Percentiles rank a stretch among this genome's conserved stretches.
Evolutionary conservation across 495 filamentous ascomycete species (phyloP).

Genomic region (Apodospora peruviana): DNA sequence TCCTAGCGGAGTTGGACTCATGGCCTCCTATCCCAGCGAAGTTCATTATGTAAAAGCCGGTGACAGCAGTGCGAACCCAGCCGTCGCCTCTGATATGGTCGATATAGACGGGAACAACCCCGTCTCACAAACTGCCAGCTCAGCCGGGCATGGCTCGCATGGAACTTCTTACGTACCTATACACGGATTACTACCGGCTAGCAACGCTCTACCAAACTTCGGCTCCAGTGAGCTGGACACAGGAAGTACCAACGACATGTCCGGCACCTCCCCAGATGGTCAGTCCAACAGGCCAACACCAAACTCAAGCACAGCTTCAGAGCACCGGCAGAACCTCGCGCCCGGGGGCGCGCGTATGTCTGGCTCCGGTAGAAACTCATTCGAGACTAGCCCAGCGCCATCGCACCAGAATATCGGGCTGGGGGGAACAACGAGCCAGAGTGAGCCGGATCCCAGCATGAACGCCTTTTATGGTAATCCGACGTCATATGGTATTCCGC

Average conservation of each 20-base stretch:
- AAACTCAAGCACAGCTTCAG: slow-evolving; percentile 45
- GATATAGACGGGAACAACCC: slow-evolving; percentile 21
- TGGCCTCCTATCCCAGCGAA: no score
- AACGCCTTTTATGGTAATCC: slow-evolving; percentile 31
- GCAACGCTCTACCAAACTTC: slow-evolving; percentile 16
- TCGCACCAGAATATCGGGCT: slow-evolving; percentile 29
- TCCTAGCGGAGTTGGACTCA: neutral
- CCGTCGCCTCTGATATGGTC: slow-evolving; percentile 20
- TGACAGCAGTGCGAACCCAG: slow-evolving; percentile 26
- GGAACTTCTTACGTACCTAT: slow-evolving; percentile 25
- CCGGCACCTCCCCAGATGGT: slow-evolving; percentile 29
- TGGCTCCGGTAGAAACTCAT: slow-evolving; percentile 35
- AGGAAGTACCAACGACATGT: slow-evolving; percentile 30
- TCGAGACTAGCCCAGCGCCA: slow-evolving; percentile 38
- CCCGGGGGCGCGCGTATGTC: slow-evolving; percentile 6
- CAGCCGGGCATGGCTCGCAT: no score
- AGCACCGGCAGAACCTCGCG: slow-evolving; percentile 26
- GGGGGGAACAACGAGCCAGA: slow-evolving; percentile 20
- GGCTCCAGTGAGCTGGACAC: slow-evolving; percentile 14
- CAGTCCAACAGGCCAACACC: slow-evolving; percentile 45
- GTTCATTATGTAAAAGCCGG: slow-evolving; percentile 11
- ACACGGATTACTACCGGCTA: slow-evolving; percentile 30
- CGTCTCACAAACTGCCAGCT: slow-evolving; percentile 7
- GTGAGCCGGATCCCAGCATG: slow-evolving; percentile 22
- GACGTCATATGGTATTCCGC: slow-evolving; percentile 18